Evolutionary conservation across 148 eudicot genomes (phyloP), one percentile per base, ranked within the genome.

Genomic region (Bassia scoparia): DNA sequence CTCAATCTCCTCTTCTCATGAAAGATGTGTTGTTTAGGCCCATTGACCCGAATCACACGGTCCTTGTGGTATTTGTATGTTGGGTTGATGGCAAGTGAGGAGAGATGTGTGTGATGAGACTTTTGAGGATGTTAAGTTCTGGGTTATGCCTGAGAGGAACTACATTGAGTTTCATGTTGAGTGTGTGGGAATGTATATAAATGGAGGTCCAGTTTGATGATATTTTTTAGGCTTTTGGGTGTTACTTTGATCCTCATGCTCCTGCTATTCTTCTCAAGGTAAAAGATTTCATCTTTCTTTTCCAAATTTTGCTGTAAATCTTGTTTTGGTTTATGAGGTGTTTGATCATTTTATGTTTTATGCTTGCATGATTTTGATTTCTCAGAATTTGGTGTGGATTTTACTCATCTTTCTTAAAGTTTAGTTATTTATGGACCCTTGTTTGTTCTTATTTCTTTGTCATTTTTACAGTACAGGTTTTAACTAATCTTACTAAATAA

Each of bases 191-290:
- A 76, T 75, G n/a, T 70, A 72, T 62, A 88, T 75, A 95, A 82
- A 81, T 95, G 79, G 98, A 91, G 82, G 72, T 91, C 61, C 81
- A 77, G 74, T 91, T 85, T 84, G 91, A 83, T 73, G 91, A 88
- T 85, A 83, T 91, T 63, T n/a, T 79, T 69, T 96, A 91, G 85
- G 81, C 82, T 66, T 74, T 73, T 73, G 81, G 81, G 53, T 90
- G 92, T 73, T 78, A 43, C 59, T 73, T 90, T 79, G 82, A 78
- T 61, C 69, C 72, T 71, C 68, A 67, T 18, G 71, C 76, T 17
- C 86, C 88, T 83, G 97, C 90, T 41, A n/a, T 95, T 79, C 88
- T 91, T 77, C 76, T 91, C 48, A 86, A 89, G n/a, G 97, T 89
- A 69, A 43, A 67, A 41, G 9, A 20, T 55, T 74, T 16, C 17